Conservation (phyloP, 129 eudicot species). For the Helianthus tuberosus region DNA sequence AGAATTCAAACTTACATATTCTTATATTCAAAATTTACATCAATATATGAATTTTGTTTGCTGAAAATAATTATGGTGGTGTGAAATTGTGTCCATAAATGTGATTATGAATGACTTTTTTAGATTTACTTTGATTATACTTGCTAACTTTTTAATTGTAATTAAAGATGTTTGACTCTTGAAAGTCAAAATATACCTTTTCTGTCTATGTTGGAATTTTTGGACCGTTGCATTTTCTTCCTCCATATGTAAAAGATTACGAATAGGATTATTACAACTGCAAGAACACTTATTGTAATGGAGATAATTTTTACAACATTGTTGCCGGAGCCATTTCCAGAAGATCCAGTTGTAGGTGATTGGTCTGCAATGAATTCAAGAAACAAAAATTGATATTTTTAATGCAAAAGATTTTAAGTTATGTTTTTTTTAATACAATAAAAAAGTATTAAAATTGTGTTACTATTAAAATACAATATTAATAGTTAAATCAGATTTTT, state of each 20-base stretch:
- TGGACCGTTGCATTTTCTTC: constrained; percentile 14
- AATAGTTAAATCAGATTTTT: too few species aligned
- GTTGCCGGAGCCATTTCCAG: constrained; percentile 3
- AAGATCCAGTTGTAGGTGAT: constrained; percentile 24
- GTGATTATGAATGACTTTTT: not conserved
- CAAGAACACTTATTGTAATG: constrained; percentile 36
- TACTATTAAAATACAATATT: too few species aligned
- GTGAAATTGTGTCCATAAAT: not conserved
- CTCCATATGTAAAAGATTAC: constrained; percentile 41
- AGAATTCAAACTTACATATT: not conserved
- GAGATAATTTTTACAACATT: constrained; percentile 28
- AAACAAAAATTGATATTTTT: not conserved
- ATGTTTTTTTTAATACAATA: too few species aligned
- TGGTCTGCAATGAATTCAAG: constrained; percentile 29
- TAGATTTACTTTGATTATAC: not conserved
- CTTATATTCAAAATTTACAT: not conserved
- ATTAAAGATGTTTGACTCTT: not conserved
- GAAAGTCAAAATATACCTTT: constrained; percentile 5
- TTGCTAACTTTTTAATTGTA: not conserved
- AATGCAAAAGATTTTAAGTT: not conserved
- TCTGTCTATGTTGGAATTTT: constrained; percentile 28
- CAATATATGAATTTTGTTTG: not conserved
- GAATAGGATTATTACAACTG: constrained; percentile 31
- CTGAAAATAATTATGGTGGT: not conserved
- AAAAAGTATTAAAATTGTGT: too few species aligned